These are phyloP conservation scores for Termitomyces sp. DNA, from an alignment of 768 basidiomycete species.

Conservation along the genomic window DNA sequence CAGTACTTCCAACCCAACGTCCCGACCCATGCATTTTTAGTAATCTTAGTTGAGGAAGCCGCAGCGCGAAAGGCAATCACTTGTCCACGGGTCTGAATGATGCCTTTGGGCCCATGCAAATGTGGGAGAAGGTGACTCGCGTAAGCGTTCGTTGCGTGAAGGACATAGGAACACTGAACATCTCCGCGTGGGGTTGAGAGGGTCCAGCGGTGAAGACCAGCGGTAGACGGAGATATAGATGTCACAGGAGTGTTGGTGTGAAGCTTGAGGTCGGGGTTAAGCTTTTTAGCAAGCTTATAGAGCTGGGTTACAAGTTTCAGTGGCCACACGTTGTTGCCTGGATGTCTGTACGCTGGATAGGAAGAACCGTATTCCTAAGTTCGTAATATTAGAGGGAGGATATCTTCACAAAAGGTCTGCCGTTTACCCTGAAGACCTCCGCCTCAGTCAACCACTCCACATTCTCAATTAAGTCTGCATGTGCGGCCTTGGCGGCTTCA, in stretches of 20 bases:
- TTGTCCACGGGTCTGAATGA: slow-evolving; percentile 74
- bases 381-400: not conserved
- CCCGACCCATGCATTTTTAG: slow-evolving; percentile 40
- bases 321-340: slow-evolving; percentile 70
- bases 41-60: slow-evolving; percentile 32
- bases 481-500: slow-evolving; percentile 46
- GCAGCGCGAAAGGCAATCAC: slow-evolving; percentile 37
- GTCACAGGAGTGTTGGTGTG: slow-evolving; percentile 74
- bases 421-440: slow-evolving; percentile 41
- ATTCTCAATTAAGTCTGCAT: slow-evolving; percentile 33
- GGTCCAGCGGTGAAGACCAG: slow-evolving; percentile 36
- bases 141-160: slow-evolving; percentile 89
- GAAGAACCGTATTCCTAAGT: slow-evolving; percentile 37
- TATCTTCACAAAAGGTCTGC: not conserved
- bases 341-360: slow-evolving; percentile 45
- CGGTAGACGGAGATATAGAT: slow-evolving; percentile 23
- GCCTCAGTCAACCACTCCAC: slow-evolving; percentile 43
- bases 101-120: slow-evolving; percentile 44
- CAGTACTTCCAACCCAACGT: slow-evolving; percentile 66
- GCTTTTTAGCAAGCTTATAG: slow-evolving; percentile 35
- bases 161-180: slow-evolving; percentile 53
- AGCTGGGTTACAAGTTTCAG: slow-evolving; percentile 73
- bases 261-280: slow-evolving; percentile 36
- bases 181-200: slow-evolving; percentile 63
- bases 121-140: slow-evolving; percentile 72